These are phyloP conservation scores for Tinospora cordifolia DNA, from an alignment of 164 flowering plant genomes.

Conservation along the genomic window DNA sequence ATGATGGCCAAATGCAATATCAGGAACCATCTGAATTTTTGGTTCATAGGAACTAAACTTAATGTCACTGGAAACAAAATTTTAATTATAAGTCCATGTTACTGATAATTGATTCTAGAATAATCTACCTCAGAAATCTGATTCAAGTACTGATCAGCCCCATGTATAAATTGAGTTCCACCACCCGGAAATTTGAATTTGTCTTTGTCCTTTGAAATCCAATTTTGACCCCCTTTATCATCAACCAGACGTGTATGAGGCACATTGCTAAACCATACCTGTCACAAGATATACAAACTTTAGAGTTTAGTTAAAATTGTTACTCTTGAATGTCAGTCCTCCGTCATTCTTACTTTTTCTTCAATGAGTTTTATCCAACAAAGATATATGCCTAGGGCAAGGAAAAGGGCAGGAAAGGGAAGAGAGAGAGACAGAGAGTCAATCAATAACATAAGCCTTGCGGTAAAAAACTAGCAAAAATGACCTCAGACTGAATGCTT, in stretches of 20 bases:
- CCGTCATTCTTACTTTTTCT: not conserved
- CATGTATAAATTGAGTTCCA: conserved; percentile 96
- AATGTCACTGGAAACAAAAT: not conserved
- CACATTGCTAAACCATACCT: conserved; percentile 96
- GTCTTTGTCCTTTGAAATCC: conserved; percentile 63
- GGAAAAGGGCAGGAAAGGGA: too few relatives aligned
- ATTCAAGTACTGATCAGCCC: conserved; percentile 84
- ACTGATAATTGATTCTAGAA: not conserved
- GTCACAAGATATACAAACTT: conserved; percentile 1
- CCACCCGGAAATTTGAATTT: conserved; percentile 98
- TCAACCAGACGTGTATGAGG: conserved; percentile 90
- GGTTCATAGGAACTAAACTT: conserved; percentile 1
- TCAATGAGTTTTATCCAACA: not conserved
- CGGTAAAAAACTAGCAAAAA: too few relatives aligned
- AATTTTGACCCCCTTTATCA: conserved; percentile 97
- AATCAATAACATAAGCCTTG: too few relatives aligned
- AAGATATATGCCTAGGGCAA: too few relatives aligned
- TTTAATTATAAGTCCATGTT: not conserved
- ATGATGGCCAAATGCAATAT: conserved; percentile 51
- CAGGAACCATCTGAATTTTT: conserved; percentile 57
- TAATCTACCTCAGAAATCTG: conserved; percentile 68
- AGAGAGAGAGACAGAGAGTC: too few relatives aligned
- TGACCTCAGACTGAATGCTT: too few relatives aligned
- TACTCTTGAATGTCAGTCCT: not conserved
- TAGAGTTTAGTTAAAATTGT: not conserved